phyloP scores from a whole-genome alignment of 2,329 filamentous ascomycete genomes.

The Botrytis fragariae region DNA sequence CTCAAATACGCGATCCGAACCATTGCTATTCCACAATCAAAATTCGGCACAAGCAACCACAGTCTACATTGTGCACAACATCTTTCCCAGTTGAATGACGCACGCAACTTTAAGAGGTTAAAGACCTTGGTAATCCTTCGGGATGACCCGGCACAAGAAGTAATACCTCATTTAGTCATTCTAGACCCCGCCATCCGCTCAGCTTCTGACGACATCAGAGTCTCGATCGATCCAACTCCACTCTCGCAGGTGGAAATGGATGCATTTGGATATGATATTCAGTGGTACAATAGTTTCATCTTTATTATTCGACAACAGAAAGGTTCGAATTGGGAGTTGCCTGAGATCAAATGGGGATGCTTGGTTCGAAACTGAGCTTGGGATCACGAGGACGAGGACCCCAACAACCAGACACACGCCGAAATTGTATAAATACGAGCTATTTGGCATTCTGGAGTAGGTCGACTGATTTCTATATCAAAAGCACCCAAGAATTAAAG shows the following conservation, averaged over 20 bases:
- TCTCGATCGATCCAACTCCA: background rate
- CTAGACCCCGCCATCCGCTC: too few species aligned
- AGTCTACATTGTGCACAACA: too few species aligned
- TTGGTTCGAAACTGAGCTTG: background rate
- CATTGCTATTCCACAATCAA: background rate
- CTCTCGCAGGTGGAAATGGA: background rate
- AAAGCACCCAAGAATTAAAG: background rate
- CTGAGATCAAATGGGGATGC: background rate
- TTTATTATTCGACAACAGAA: too few species aligned
- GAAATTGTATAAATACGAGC: background rate
- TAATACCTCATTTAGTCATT: too few species aligned
- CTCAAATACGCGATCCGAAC: background rate
- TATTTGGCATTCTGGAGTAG: background rate
- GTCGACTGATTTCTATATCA: background rate
- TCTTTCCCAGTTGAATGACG: too few species aligned
- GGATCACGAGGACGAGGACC: background rate
- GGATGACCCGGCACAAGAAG: background rate
- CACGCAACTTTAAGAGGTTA: background rate
- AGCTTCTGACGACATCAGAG: background rate
- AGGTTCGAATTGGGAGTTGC: background rate
- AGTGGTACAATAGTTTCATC: too few species aligned
- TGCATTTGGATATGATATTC: too few species aligned
- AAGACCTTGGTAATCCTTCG: background rate
- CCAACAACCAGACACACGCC: background rate
- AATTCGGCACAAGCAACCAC: too few species aligned